Evolutionary conservation across 148 eudicot species (phyloP), one percentile per base, ranked within the genome.

Genomic region (Vaccinium myrtillus): DNA sequence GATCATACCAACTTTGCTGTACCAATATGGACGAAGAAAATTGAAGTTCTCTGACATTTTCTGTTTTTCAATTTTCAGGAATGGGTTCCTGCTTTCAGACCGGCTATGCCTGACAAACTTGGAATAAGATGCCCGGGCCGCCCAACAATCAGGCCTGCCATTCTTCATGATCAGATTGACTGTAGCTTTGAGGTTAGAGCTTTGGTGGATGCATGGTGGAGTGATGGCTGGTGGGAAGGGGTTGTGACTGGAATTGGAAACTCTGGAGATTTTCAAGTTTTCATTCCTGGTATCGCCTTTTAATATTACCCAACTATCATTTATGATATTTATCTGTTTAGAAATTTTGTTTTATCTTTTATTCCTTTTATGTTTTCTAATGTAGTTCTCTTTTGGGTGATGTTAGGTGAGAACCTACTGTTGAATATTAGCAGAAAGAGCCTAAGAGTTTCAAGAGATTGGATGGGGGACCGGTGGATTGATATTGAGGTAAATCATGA

Each of bases 131-230:
- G 88, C 85, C 81, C 86, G 59, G 91, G 90, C 54, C 94, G 99
- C 36, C 93, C 91, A 36, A 91, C 92, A 46, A 90, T 93, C 55
- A 90, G 99, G 92, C 99, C 98, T 8, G 91, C 89, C 54, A 83
- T 87, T 51, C 90, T 90, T 67, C 82, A 83, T 27, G 81, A 89
- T 75, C 82, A 84, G 4, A 51, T 79, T 54, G 91, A 85, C 61
- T 63, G 23, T 79, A 85, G 77, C 59, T 89, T 90, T 83, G 92
- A 87, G 82, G 90, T 94, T 73, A 98, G 99, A 78, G 88, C 87
- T 88, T 91, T 93, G 2, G 98, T 93, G 25, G 99, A 97, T 85
- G 98, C 98, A 54, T 94, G 99, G 99, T 97, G 99, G 99, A 97
- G 93, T 11, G 71, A 65, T 65, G 71, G 71, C 10, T 65, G 71